Evolutionary conservation across 805 yeast genomes (phyloP).

Genomic region (Saccharomyces kudriavzevii): DNA sequence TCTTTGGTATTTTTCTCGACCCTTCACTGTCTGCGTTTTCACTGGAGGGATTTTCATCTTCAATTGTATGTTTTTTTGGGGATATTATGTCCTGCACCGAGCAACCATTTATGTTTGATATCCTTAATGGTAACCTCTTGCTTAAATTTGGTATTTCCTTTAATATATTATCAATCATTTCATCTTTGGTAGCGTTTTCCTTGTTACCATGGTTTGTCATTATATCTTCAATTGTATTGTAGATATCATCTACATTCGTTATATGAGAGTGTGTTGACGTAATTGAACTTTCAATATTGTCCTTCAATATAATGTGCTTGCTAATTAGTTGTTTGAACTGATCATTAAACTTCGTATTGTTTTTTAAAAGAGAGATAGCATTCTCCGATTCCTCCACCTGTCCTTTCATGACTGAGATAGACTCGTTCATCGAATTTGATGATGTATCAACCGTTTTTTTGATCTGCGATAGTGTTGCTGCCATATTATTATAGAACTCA

Average conservation of each 20-base stretch:
- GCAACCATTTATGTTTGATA: background rate
- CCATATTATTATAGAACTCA: constrained; percentile 14
- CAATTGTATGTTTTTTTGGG: background rate
- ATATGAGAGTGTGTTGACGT: constrained; percentile 1
- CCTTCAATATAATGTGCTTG: constrained; percentile 12
- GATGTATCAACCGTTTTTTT: constrained; percentile 15
- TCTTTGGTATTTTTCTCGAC: background rate
- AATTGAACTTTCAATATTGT: constrained; percentile 5
- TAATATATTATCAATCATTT: background rate
- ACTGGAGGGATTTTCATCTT: background rate
- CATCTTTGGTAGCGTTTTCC: background rate
- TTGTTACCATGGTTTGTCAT: background rate
- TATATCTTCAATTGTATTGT: constrained; percentile 1
- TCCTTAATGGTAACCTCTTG: background rate
- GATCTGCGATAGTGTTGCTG: constrained; percentile 13
- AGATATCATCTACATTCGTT: background rate
- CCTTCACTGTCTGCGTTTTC: background rate
- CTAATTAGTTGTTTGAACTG: constrained; percentile 15
- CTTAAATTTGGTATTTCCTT: background rate
- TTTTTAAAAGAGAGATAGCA: constrained; percentile 5
- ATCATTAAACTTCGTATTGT: constrained; percentile 9
- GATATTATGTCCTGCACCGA: background rate
- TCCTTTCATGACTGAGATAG: constrained; percentile 14
- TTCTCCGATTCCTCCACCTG: constrained; percentile 12
- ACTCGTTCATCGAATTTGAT: constrained; percentile 8